Base-by-base conservation (phyloP, 306 rosid genomes). In the Psophocarpus tetragonolobus region DNA sequence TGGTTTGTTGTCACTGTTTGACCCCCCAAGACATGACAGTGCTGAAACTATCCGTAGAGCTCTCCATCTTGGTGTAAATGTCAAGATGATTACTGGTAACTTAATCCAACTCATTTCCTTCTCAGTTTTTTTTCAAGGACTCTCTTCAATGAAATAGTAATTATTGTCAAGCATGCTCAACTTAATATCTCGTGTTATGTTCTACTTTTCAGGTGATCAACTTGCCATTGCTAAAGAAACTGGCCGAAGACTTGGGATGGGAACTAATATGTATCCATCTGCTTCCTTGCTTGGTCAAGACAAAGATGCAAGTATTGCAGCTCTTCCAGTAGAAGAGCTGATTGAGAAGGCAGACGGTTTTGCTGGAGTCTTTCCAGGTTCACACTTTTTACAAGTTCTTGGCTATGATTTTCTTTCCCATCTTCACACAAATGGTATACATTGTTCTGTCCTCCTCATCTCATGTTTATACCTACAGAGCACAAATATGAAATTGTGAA, bases 301-400 rank as follows among this genome's bases (percentile, higher is more conserved):
- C 96, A 92, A 90, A 83, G 99, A 95, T 50, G 92, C 76, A 73
- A 95, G 64, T 86, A 87, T 92, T 18, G 96, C 97, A 20, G 90
- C 96, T 18, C 88, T 95, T 74, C 99, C 99, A 6, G 86, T 95
- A 6, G 99, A 95, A 71, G 99, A 92, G 91, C 77, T 95, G 67
- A 95, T 95, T 36, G 99, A 95, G 89, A 92, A 91, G 83, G 99
- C 99, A 13, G 99, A 95, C 54, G 99, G 99, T 73, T 95, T 95
- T 76, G 99, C 99, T 4, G 99, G 99, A 87, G 99, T 95, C 5
- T 95, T 95, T 87, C 99, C 99, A 74, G 98, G 98, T 95, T 77
- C 50, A 61, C 50, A 23, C 36, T 65, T 76, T 44, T n/a, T 42
- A 33, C 50, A n/a, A 30, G 24, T 73, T 83, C 58, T 6, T 35